Evolutionary conservation across 2,329 filamentous ascomycete species (phyloP).

Genomic region (Aspergillus sp.): DNA sequence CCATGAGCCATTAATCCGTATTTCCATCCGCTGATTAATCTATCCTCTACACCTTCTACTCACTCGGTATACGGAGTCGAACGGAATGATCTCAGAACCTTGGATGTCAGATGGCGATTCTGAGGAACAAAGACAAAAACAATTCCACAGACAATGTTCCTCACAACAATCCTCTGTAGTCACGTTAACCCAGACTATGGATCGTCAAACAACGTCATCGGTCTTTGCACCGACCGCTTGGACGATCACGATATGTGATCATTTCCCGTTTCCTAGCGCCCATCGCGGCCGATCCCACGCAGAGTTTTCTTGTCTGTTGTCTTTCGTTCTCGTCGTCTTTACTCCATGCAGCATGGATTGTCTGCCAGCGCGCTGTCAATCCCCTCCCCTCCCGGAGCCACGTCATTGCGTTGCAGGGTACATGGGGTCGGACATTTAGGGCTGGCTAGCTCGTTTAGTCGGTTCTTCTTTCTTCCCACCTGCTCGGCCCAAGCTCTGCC

Average conservation of each 20-base stretch:
- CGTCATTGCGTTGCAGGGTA: constrained; percentile 1
- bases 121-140: no score
- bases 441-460: no score
- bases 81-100: not conserved
- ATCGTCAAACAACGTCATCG: constrained; percentile 9
- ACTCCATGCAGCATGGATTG: constrained; percentile 16
- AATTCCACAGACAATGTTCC: no score
- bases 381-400: not conserved
- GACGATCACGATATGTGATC: constrained; percentile 14
- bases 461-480: no score
- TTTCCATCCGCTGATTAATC: constrained; percentile 7
- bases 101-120: no score
- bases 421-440: no score
- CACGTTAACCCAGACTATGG: no score
- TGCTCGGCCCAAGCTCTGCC: no score
- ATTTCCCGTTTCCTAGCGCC: constrained; percentile 8
- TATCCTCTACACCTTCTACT: no score
- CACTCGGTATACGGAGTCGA: no score
- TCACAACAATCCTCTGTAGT: no score
- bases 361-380: not conserved
- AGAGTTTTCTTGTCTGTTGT: not conserved
- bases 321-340: constrained; percentile 12
- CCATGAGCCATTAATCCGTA: constrained; percentile 7
- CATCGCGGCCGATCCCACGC: constrained; percentile 7
- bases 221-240: not conserved